Percentiles rank a stretch among this genome's conserved stretches.
Conservation (phyloP, 306 rosid species). For the Vigna unguiculata region DNA sequence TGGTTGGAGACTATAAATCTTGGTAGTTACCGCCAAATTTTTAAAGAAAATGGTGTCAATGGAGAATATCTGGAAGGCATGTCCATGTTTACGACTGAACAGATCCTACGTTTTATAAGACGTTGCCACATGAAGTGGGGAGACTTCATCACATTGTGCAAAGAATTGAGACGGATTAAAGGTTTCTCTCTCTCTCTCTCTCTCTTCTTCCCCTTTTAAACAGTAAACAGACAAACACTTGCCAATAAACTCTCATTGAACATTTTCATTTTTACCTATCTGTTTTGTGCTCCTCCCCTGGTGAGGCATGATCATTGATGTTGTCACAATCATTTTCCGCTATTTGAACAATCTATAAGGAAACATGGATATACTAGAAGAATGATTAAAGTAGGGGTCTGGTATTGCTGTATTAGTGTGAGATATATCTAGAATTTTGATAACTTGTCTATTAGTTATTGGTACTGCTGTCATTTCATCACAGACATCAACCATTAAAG, state of each 20-base stretch:
- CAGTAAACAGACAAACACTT: conserved; percentile 30
- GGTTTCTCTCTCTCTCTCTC: conserved; percentile 58
- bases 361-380: conserved; percentile 13
- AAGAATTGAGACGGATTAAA: conserved; percentile 97
- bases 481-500: conserved; percentile 38
- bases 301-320: conserved; percentile 10
- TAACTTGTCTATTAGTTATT: background rate
- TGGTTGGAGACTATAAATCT: conserved; percentile 98
- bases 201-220: conserved; percentile 20
- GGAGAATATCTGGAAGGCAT: conserved; percentile 99
- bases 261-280: background rate
- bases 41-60: conserved; percentile 94
- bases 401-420: background rate
- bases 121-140: conserved; percentile 99
- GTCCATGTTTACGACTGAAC: conserved; percentile 99
- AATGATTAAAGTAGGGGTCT: conserved; percentile 8
- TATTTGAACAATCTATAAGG: conserved; percentile 30
- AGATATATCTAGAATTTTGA: conserved; percentile 28
- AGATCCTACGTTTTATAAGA: conserved; percentile 97
- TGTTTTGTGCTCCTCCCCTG: conserved; percentile 14
- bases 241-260: conserved; percentile 22
- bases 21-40: conserved; percentile 87
- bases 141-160: conserved; percentile 94
- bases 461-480: conserved; percentile 30
- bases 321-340: conserved; percentile 21